Evolutionary conservation across 164 flowering plant species (phyloP).

Genomic region (Annona squamosa): DNA sequence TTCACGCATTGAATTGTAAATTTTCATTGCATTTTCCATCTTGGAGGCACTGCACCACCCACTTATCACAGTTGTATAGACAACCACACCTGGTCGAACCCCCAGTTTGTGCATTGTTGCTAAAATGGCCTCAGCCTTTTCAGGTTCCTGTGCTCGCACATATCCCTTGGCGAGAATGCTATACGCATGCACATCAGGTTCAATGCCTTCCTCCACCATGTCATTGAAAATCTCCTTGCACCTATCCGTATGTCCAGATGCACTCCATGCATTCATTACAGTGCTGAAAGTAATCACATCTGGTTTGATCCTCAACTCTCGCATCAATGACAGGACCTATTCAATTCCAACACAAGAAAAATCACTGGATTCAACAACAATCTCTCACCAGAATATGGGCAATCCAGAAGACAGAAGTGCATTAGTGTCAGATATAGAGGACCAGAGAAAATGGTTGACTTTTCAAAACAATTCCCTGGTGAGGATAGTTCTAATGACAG

Average conservation of each 20-base stretch:
- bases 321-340: constrained; percentile 79
- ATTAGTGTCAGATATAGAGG: not conserved
- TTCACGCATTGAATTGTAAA: constrained; percentile 56
- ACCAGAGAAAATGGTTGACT: too few relatives aligned
- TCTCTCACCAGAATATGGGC: not conserved
- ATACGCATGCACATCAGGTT: constrained; percentile 74
- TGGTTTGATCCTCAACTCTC: constrained; percentile 71
- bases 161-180: constrained; percentile 93
- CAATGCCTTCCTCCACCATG: constrained; percentile 55
- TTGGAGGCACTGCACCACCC: constrained; percentile 87
- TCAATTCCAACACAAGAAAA: not conserved
- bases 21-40: constrained; percentile 61
- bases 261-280: constrained; percentile 90
- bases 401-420: not conserved
- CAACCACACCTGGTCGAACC: constrained; percentile 69
- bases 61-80: constrained; percentile 86
- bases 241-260: constrained; percentile 72
- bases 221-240: constrained; percentile 64
- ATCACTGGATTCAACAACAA: not conserved
- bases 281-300: constrained; percentile 95
- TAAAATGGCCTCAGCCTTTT: constrained; percentile 69
- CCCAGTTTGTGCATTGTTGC: constrained; percentile 39
- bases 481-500: too few relatives aligned
- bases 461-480: too few relatives aligned
- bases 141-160: constrained; percentile 73